Evolutionary conservation across 331 rosid species (phyloP), one percentile per base, ranked within the genome.

Genomic region (Pyracantha coccinea): DNA sequence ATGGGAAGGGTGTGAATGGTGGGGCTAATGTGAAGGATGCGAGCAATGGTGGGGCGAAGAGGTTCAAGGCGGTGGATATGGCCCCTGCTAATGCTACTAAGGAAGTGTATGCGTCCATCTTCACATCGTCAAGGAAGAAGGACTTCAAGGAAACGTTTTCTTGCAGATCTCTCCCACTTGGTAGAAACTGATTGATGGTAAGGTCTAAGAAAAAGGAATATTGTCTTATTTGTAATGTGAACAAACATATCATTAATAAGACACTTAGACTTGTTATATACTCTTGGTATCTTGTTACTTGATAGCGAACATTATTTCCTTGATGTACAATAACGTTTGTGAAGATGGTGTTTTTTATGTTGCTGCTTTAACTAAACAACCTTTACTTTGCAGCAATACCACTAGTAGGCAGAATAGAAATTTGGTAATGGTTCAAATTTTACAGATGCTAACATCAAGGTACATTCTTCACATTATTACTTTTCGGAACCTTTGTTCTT

Each of bases 141-240:
- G 89, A 89, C 10, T 87, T 94, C 75, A 94, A 87, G 82, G 99
- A 94, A 73, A 94, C 97, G 1, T 94, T 1, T 73, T 6, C 25
- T 17, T 94, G 99, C 72, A 86, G 99, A 64, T 92, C 99, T 50
- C 89, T 94, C 17, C 99, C 97, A 2, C 99, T 94, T 31, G 99
- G 99, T 68, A 83, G 97, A 70, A 94, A 94, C 82, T 90, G 86
- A 88, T 80, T 76, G 71, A 61, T 58, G 21, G 66, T 47, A 20
- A 44, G 69, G 70, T 53, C 32, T 31, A 23, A 8, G 83, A 19
- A 13, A 29, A 32, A 21, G 21, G 33, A 5, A 6, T 44, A 16
- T 4, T 38, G 58, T 3, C 69, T 57, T 57, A 24, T 29, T 31
- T 23, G 62, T 38, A 21, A 29, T 17, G 15, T 50, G 72, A 54